These are phyloP conservation scores for Apiospora phragmitis DNA, from an alignment of 2,329 filamentous ascomycete genomes.

Conservation along the genomic window DNA sequence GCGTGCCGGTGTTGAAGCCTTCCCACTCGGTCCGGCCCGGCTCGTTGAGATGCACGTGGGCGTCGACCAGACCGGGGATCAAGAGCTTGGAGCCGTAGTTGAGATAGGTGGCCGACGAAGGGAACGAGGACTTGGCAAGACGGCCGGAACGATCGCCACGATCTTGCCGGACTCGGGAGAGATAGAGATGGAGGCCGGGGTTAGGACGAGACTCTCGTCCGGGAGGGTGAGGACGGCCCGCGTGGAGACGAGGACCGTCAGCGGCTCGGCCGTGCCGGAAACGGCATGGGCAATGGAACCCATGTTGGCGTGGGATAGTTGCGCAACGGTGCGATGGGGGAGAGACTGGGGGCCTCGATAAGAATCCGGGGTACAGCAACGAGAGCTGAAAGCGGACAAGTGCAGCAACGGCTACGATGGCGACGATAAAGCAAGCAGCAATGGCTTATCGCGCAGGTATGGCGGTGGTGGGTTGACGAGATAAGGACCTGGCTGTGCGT, in stretches of 20 bases:
- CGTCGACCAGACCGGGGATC: constrained; percentile 89
- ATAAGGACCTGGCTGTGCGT: not conserved
- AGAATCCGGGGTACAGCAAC: not conserved
- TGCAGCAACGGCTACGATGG: not conserved
- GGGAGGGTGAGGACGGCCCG: constrained; percentile 77
- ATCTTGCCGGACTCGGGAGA: constrained; percentile 84
- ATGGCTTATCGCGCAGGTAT: not conserved
- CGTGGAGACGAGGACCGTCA: constrained; percentile 80
- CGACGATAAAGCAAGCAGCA: not conserved
- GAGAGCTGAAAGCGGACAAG: not conserved
- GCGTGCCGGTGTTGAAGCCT: constrained; percentile 92
- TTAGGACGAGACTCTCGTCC: constrained; percentile 62
- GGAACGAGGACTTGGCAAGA: constrained; percentile 79
- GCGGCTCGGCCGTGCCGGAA: constrained; percentile 28
- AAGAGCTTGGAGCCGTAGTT: constrained; percentile 85
- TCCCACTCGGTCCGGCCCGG: constrained; percentile 98
- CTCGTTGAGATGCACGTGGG: constrained; percentile 97
- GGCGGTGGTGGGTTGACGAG: not conserved
- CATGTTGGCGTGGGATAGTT: not conserved
- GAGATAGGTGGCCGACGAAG: constrained; percentile 69
- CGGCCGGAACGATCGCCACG: constrained; percentile 67
- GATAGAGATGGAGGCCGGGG: constrained; percentile 80
- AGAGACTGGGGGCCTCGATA: not conserved
- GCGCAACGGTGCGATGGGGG: not conserved
- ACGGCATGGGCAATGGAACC: not conserved